phyloP scores from a whole-genome alignment of 805 yeast species.

The Cyberlindnera japonica region DNA sequence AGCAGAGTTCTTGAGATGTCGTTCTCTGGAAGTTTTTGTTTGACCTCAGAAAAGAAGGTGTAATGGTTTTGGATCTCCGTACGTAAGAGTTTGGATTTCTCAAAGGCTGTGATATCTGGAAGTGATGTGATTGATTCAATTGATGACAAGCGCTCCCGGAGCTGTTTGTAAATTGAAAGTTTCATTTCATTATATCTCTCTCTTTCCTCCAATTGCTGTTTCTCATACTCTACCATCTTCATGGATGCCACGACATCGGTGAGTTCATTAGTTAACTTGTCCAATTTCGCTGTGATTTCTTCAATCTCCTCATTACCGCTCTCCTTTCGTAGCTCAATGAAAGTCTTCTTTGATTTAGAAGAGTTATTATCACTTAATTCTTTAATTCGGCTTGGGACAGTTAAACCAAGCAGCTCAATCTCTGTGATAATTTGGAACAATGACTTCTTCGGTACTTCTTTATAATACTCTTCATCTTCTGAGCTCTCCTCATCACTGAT shows the following conservation, averaged over 20 bases:
- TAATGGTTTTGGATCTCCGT: not conserved
- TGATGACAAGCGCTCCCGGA: not conserved
- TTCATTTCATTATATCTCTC: not conserved
- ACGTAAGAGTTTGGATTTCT: not conserved
- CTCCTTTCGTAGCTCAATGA: conserved; percentile 36
- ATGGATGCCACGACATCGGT: conserved; percentile 10
- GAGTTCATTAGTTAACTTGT: conserved; percentile 16
- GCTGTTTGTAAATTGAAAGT: not conserved
- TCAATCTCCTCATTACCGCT: conserved; percentile 22
- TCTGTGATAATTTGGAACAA: conserved; percentile 23
- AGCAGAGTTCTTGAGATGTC: conserved; percentile 16
- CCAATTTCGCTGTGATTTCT: conserved; percentile 13
- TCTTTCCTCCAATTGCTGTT: conserved; percentile 1
- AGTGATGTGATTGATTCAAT: not conserved
- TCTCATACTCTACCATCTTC: conserved; percentile 16
- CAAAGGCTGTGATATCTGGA: not conserved
- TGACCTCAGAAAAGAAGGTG: not conserved
- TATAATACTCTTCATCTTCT: conserved; percentile 24
- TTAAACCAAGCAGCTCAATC: conserved; percentile 20
- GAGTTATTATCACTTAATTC: conserved; percentile 20
- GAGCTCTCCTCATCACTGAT: conserved; percentile 15
- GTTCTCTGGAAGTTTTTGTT: not conserved
- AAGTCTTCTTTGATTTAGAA: conserved; percentile 33
- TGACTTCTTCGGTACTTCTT: conserved; percentile 27
- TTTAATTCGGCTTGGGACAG: conserved; percentile 21